These are phyloP conservation scores for Tagetes patula DNA, from an alignment of 129 eudicot genomes.

Conservation along the genomic window DNA sequence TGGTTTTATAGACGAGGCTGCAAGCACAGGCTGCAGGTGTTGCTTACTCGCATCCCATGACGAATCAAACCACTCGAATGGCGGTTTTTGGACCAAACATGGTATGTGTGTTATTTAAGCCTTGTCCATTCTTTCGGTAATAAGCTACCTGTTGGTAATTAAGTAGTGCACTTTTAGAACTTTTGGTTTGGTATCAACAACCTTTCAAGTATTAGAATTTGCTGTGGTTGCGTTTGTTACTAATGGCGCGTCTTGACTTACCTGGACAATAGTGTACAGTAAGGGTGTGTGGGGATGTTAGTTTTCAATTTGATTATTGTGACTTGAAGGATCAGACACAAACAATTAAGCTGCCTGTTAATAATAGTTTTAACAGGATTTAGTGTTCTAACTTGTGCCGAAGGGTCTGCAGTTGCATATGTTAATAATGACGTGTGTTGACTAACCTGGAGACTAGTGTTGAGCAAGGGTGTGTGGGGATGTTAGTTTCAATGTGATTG, in stretches of 20 bases:
- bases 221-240: background rate
- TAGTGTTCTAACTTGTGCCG: too few relatives aligned
- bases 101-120: constrained; percentile 37
- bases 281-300: background rate
- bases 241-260: background rate
- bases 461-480: background rate
- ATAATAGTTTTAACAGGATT: too few relatives aligned
- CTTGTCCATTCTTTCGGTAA: background rate
- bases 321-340: background rate
- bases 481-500: too few relatives aligned
- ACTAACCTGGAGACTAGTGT: background rate
- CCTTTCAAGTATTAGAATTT: background rate
- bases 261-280: background rate
- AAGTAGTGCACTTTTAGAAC: background rate
- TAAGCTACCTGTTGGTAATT: background rate
- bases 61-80: constrained; percentile 78
- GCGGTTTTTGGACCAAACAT: constrained; percentile 81
- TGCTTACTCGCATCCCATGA: constrained; percentile 71
- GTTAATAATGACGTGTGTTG: background rate
- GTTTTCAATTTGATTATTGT: too few relatives aligned
- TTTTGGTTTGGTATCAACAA: background rate
- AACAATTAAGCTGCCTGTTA: background rate
- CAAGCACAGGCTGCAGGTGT: constrained; percentile 99
- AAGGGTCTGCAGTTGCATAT: background rate
- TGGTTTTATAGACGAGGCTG: constrained; percentile 73